Percentiles rank a stretch among this genome's conserved stretches.
Conservation (phyloP, 768 basidiomycete genomes). For the Flagelloscypha sp. region DNA sequence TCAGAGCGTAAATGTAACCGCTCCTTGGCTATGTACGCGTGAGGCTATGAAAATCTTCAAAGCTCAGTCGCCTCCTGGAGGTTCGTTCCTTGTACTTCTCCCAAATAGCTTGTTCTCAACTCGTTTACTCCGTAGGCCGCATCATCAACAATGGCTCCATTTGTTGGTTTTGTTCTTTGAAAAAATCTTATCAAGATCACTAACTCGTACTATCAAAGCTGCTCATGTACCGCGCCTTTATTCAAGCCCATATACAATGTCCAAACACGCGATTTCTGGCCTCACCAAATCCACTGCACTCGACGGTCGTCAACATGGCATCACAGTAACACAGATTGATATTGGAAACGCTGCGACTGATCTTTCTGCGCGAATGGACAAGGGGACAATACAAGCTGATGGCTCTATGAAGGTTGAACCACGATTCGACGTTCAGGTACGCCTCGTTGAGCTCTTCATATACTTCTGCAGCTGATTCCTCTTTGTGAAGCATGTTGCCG, state of each 20-base stretch:
- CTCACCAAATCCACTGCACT: conserved; percentile 70
- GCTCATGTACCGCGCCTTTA: conserved; percentile 64
- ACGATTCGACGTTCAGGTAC: conserved; percentile 60
- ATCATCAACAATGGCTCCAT: conserved; percentile 87
- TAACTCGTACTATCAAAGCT: too few relatives aligned
- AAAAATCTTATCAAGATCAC: too few relatives aligned
- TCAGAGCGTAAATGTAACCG: conserved; percentile 64
- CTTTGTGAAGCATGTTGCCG: conserved; percentile 69
- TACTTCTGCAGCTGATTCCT: too few relatives aligned
- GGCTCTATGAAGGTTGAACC: conserved; percentile 51
- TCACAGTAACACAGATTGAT: conserved; percentile 76
- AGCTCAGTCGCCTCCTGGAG: conserved; percentile 61
- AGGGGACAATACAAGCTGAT: conserved; percentile 61
- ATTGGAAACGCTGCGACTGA: conserved; percentile 72
- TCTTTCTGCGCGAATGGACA: conserved; percentile 38
- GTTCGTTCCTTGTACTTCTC: conserved; percentile 20
- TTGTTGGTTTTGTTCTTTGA: too few relatives aligned
- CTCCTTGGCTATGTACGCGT: conserved; percentile 67
- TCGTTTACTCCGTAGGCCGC: conserved; percentile 32
- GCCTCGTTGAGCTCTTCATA: too few relatives aligned
- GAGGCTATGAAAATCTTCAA: conserved; percentile 73
- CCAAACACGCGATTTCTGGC: conserved; percentile 76
- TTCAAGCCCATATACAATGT: conserved; percentile 57
- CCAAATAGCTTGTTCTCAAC: neutral
- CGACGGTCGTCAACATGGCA: conserved; percentile 65